A percentile compares a stretch with the other conserved stretches of the same genome.
Evolutionary conservation across 306 rosid genomes (phyloP).

Genomic region (Sicyos edulis): DNA sequence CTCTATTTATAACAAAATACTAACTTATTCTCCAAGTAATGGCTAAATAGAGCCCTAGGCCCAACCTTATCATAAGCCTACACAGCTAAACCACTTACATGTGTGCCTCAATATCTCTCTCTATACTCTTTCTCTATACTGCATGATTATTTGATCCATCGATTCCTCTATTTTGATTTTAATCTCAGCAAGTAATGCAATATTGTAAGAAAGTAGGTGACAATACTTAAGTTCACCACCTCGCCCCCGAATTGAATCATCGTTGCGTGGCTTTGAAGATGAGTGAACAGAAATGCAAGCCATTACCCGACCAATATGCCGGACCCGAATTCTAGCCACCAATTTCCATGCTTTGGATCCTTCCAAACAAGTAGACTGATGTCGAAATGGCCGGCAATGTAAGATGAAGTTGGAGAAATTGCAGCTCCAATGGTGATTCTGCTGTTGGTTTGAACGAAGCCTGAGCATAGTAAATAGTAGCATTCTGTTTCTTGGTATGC

Average conservation of each 20-base stretch:
- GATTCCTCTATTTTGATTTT: too few species aligned
- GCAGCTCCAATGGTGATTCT: constrained; percentile 94
- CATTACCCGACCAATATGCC: constrained; percentile 78
- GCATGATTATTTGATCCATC: too few species aligned
- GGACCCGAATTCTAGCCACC: constrained; percentile 92
- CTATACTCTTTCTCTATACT: too few species aligned
- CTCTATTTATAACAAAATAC: too few species aligned
- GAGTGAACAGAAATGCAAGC: constrained; percentile 84
- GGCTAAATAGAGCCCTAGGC: too few species aligned
- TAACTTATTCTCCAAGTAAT: too few species aligned
- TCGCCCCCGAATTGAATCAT: constrained; percentile 96
- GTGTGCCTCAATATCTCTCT: too few species aligned
- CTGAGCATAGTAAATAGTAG: constrained; percentile 82
- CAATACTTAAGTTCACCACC: constrained; percentile 72
- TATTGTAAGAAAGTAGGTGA: too few species aligned
- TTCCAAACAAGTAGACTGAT: constrained; percentile 87
- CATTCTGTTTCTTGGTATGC: constrained; percentile 98
- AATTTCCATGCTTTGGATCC: constrained; percentile 96
- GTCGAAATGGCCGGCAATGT: constrained; percentile 74
- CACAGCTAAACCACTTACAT: too few species aligned
- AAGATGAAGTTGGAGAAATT: constrained; percentile 81
- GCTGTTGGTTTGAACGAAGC: constrained; percentile 85
- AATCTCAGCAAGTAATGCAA: too few species aligned
- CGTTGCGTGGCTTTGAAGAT: constrained; percentile 67
- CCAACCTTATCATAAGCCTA: too few species aligned